Evolutionary conservation across 176 grass and related monocot genomes (phyloP).

Genomic region (Neostapfia colusana): DNA sequence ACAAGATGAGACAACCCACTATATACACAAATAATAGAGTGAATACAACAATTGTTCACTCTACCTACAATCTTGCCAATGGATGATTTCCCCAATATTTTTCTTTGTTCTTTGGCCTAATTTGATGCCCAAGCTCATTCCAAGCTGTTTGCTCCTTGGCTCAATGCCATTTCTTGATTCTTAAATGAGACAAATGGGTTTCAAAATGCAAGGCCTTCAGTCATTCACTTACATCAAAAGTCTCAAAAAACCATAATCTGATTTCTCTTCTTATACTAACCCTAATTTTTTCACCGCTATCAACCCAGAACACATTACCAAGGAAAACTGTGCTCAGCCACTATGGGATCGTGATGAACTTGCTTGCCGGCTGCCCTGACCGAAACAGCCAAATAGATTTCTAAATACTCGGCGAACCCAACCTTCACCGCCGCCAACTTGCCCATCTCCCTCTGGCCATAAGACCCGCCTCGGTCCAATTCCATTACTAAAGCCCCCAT

Average conservation of each 20-base stretch:
- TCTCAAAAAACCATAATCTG: slow-evolving; percentile 31
- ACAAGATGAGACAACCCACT: slow-evolving; percentile 37
- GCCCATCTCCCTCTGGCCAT: slow-evolving; percentile 46
- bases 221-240: slow-evolving; percentile 60
- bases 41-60: slow-evolving; percentile 26
- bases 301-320: slow-evolving; percentile 38
- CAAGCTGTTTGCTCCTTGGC: slow-evolving; percentile 30
- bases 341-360: slow-evolving; percentile 43
- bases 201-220: slow-evolving; percentile 38
- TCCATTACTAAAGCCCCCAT: slow-evolving; percentile 63
- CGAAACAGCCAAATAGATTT: slow-evolving; percentile 57
- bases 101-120: slow-evolving; percentile 27
- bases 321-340: slow-evolving; percentile 47
- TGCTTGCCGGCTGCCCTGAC: slow-evolving; percentile 27
- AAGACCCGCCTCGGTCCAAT: slow-evolving; percentile 60
- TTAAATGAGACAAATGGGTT: slow-evolving; percentile 29
- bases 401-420: slow-evolving; percentile 58
- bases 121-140: slow-evolving; percentile 29
- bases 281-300: slow-evolving; percentile 54
- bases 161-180: slow-evolving; percentile 35
- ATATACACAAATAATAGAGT: slow-evolving; percentile 46
- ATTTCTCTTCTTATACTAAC: slow-evolving; percentile 48
- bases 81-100: slow-evolving; percentile 29
- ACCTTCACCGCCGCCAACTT: slow-evolving; percentile 40
- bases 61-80: slow-evolving; percentile 33